These are phyloP conservation scores for Plenodomus lindquistii DNA, from an alignment of 2,329 filamentous ascomycete genomes.

Conservation along the genomic window DNA sequence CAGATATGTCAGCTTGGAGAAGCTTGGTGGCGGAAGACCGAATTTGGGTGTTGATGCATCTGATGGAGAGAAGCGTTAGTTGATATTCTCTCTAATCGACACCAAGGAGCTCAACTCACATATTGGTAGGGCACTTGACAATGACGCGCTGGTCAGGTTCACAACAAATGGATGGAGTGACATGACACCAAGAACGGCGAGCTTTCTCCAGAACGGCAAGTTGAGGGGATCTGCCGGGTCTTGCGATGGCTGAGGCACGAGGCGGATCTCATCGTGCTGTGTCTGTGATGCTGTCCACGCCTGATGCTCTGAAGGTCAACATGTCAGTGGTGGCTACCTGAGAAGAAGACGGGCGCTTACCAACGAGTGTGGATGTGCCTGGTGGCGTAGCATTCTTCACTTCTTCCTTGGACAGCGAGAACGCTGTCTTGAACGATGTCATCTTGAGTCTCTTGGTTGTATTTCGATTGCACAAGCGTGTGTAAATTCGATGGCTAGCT, in stretches of 20 bases:
- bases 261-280: constrained; percentile 40
- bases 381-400: constrained; percentile 45
- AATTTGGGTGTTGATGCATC: constrained; percentile 37
- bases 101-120: constrained; percentile 1
- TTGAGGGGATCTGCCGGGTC: constrained; percentile 49
- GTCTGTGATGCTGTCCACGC: constrained; percentile 37
- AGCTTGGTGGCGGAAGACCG: constrained; percentile 33
- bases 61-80: background rate
- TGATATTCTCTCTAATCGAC: background rate
- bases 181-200: constrained; percentile 42
- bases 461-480: background rate
- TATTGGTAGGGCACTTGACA: constrained; percentile 43
- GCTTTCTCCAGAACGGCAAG: constrained; percentile 43
- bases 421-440: constrained; percentile 41
- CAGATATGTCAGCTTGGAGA: constrained; percentile 41
- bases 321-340: constrained; percentile 1
- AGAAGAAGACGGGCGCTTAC: constrained; percentile 21
- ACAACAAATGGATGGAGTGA: constrained; percentile 44
- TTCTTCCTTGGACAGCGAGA: constrained; percentile 46
- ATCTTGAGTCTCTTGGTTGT: constrained; percentile 19
- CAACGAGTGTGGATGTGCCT: constrained; percentile 46
- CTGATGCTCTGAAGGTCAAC: constrained; percentile 25
- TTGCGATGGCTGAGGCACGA: constrained; percentile 45
- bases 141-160: constrained; percentile 43
- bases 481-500: background rate